Evolutionary conservation across 495 filamentous ascomycete genomes (phyloP).

Genomic region (Daldinia concentrica): DNA sequence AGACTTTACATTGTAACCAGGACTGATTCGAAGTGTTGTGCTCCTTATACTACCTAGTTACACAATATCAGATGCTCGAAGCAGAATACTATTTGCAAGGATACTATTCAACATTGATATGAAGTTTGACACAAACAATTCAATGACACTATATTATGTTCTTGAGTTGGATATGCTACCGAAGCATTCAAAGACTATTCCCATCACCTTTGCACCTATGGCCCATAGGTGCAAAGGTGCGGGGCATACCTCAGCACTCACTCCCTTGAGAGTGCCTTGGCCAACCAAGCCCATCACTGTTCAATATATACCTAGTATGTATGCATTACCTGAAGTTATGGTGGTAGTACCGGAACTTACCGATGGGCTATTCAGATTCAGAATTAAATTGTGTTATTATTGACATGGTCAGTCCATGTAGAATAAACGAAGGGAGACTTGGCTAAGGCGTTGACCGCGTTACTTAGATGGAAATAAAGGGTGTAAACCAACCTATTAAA

Average conservation of each 20-base stretch:
- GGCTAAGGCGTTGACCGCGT: background rate
- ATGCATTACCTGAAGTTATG: background rate
- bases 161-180: background rate
- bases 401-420: background rate
- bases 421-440: background rate
- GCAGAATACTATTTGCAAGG: background rate
- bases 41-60: background rate
- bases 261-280: background rate
- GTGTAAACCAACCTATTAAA: background rate
- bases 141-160: background rate
- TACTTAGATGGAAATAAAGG: background rate
- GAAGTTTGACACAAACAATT: background rate
- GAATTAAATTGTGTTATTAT: background rate
- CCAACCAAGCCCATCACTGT: background rate
- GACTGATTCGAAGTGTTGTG: background rate
- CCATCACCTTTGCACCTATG: too few relatives aligned
- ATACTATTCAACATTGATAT: background rate
- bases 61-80: background rate
- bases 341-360: background rate
- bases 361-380: background rate
- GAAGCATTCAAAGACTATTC: background rate
- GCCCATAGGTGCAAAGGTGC: background rate
- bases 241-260: background rate
- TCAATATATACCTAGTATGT: too few relatives aligned
- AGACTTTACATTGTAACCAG: background rate